Conservation (phyloP, 2,329 filamentous ascomycete genomes). For the Phialocephala sp. region DNA sequence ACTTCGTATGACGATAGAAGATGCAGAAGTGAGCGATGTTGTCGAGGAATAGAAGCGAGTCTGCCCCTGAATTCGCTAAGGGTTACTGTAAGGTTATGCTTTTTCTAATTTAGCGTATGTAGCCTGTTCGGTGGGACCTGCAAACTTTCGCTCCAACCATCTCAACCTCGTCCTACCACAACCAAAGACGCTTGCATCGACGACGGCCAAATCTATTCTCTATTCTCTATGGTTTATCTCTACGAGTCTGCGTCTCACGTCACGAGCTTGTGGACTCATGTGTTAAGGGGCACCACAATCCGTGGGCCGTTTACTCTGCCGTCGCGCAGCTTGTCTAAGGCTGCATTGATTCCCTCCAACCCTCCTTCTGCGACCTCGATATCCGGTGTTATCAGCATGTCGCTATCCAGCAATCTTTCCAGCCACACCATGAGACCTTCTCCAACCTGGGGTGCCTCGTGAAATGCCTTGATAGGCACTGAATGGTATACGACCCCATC, state of each 20-base stretch:
- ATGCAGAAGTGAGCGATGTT: neutral
- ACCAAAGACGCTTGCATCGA: neutral
- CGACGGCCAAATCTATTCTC: neutral
- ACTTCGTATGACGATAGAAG: neutral
- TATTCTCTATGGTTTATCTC: conserved; percentile 1
- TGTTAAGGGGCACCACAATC: conserved; percentile 60
- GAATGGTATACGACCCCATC: conserved; percentile 38
- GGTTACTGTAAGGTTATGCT: too few relatives aligned
- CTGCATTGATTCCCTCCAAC: conserved; percentile 69
- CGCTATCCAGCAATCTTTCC: conserved; percentile 64
- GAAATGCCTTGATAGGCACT: conserved; percentile 78
- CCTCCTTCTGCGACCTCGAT: conserved; percentile 70
- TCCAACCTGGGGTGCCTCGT: conserved; percentile 68
- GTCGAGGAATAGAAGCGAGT: neutral
- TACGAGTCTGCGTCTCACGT: neutral
- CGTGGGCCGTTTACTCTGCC: conserved; percentile 72
- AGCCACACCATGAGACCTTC: conserved; percentile 69
- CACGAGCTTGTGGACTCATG: neutral
- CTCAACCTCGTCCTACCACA: neutral
- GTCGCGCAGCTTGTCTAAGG: conserved; percentile 67
- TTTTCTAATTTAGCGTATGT: neutral
- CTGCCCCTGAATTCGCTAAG: neutral
- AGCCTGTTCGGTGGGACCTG: neutral
- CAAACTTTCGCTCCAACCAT: neutral
- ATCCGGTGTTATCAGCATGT: conserved; percentile 63